Percentiles rank a stretch among this genome's conserved stretches.
phyloP scores from a whole-genome alignment of 2,329 filamentous ascomycete genomes.

The Paramyrothecium sp. region DNA sequence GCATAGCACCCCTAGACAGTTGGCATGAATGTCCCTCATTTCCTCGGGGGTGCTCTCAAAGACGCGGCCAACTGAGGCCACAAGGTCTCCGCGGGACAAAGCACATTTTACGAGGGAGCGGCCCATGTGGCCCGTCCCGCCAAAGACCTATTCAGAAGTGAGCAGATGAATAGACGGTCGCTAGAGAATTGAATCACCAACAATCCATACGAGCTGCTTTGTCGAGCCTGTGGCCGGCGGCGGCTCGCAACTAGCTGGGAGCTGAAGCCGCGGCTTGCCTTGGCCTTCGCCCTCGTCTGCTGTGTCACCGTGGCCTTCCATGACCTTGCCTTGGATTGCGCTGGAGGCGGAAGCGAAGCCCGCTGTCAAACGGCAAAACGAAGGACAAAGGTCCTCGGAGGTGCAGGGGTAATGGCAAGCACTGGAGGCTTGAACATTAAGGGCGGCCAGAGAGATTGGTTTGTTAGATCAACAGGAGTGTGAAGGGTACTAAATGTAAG shows the following conservation, averaged over 20 bases:
- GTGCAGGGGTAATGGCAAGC: too few species aligned
- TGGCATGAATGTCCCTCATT: constrained; percentile 70
- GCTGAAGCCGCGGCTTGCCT: constrained; percentile 42
- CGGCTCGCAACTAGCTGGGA: constrained; percentile 85
- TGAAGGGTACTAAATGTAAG: too few species aligned
- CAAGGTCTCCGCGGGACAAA: constrained; percentile 76
- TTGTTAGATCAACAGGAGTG: too few species aligned
- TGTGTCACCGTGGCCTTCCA: constrained; percentile 22
- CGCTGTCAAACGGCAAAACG: too few species aligned
- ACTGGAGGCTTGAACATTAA: too few species aligned
- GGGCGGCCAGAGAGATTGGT: too few species aligned
- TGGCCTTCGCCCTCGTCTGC: constrained; percentile 22
- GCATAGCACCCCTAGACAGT: constrained; percentile 79
- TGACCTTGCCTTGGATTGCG: constrained; percentile 1
- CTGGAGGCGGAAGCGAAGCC: background rate
- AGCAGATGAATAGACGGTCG: constrained; percentile 2
- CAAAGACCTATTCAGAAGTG: constrained; percentile 66
- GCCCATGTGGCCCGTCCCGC: constrained; percentile 96
- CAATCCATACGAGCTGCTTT: constrained; percentile 84
- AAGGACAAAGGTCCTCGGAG: too few species aligned
- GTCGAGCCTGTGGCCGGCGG: constrained; percentile 68
- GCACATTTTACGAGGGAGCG: constrained; percentile 83
- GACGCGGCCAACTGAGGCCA: constrained; percentile 81
- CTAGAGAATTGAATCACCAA: constrained; percentile 40
- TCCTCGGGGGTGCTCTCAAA: constrained; percentile 72